phyloP scores from a whole-genome alignment of 257 asterid species.

The Haberlea rhodopensis region DNA sequence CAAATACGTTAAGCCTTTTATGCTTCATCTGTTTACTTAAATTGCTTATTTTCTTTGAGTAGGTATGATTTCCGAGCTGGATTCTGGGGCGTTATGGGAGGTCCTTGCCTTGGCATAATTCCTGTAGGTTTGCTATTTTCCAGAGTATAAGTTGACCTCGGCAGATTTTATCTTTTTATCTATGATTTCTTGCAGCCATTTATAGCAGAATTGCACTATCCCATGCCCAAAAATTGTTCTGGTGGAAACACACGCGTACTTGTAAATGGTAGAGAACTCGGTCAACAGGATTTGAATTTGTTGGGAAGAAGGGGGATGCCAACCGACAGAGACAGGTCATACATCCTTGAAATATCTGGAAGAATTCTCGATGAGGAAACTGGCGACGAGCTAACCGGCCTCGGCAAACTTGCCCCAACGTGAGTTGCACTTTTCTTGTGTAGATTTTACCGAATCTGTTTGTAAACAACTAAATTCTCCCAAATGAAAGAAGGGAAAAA shows the following conservation, averaged over 20 bases:
- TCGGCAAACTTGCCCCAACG: slow-evolving; percentile 99
- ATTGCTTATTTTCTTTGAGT: slow-evolving; percentile 17
- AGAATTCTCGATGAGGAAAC: slow-evolving; percentile 74
- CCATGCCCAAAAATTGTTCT: slow-evolving; percentile 67
- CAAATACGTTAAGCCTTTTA: background rate
- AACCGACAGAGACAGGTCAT: slow-evolving; percentile 51
- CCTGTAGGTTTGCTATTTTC: slow-evolving; percentile 55
- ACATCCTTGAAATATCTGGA: slow-evolving; percentile 85
- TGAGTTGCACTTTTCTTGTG: slow-evolving; percentile 36
- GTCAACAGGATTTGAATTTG: slow-evolving; percentile 65
- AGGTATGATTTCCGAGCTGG: slow-evolving; percentile 98
- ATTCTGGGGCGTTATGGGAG: slow-evolving; percentile 92
- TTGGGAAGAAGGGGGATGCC: slow-evolving; percentile 76
- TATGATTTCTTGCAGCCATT: slow-evolving; percentile 66
- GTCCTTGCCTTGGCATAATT: slow-evolving; percentile 89
- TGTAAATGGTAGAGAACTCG: slow-evolving; percentile 85
- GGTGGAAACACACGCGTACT: slow-evolving; percentile 71
- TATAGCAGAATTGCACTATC: slow-evolving; percentile 77
- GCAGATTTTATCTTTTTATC: background rate
- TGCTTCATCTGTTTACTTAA: background rate
- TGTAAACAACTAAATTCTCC: too few species aligned
- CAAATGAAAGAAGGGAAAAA: too few species aligned
- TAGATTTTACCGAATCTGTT: background rate
- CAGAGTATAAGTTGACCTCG: background rate
- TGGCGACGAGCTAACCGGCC: slow-evolving; percentile 80